Evolutionary conservation across 805 yeast species (phyloP).

Genomic region (Myxozyma monticola): DNA sequence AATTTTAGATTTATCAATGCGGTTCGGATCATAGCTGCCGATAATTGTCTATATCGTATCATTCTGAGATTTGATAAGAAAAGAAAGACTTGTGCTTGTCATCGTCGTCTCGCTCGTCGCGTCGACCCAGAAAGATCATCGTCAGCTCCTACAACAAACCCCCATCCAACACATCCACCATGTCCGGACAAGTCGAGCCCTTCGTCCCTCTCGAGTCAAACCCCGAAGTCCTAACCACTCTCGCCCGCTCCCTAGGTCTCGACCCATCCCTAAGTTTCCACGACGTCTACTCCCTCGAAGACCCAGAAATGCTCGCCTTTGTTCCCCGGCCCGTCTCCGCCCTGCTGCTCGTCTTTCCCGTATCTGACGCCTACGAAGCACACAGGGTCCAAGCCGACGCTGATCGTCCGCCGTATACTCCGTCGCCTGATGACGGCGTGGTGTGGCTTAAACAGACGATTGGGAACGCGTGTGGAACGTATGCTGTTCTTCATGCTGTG

Average conservation of each 20-base stretch:
- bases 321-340: constrained; percentile 80
- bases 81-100: too few relatives aligned
- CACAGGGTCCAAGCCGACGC: constrained; percentile 48
- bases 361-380: constrained; percentile 60
- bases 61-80: too few relatives aligned
- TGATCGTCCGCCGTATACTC: constrained; percentile 23
- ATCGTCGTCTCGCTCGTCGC: too few relatives aligned
- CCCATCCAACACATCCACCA: too few relatives aligned
- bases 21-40: too few relatives aligned
- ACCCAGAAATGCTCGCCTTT: constrained; percentile 74
- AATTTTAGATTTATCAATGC: too few relatives aligned
- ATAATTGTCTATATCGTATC: too few relatives aligned
- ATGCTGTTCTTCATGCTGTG: constrained; percentile 74
- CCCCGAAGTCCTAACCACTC: constrained; percentile 75
- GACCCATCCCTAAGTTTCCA: constrained; percentile 59
- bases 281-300: constrained; percentile 84
- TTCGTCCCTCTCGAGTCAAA: constrained; percentile 83
- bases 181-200: constrained; percentile 13
- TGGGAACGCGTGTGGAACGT: constrained; percentile 88
- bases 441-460: constrained; percentile 82
- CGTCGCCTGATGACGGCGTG: constrained; percentile 37
- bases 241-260: constrained; percentile 70
- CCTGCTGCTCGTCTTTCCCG: constrained; percentile 77
- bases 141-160: too few relatives aligned
- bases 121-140: too few relatives aligned